Conservation (phyloP, 805 yeast species). For the Millerozyma acaciae region DNA sequence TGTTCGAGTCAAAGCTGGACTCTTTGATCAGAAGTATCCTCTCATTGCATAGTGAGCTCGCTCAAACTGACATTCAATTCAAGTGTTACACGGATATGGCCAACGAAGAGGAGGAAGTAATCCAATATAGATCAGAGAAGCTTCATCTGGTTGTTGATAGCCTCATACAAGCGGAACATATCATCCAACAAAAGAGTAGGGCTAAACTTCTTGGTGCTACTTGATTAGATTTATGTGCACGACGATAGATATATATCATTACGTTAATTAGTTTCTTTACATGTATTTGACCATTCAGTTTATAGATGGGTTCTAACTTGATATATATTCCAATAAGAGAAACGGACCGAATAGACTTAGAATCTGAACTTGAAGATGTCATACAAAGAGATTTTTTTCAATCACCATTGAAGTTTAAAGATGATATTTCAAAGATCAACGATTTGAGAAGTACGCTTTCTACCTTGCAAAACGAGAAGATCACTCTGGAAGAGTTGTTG, state of each 20-base stretch:
- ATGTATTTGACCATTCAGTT: no score
- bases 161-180: slow-evolving; percentile 12
- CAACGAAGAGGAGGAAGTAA: slow-evolving; percentile 16
- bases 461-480: slow-evolving; percentile 25
- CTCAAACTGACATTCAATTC: slow-evolving; percentile 15
- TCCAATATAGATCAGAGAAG: slow-evolving; percentile 15
- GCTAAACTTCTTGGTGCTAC: no score
- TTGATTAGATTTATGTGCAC: no score
- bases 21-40: slow-evolving; percentile 8
- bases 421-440: slow-evolving; percentile 33
- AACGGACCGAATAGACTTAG: slow-evolving; percentile 41
- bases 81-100: slow-evolving; percentile 6
- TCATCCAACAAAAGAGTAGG: slow-evolving; percentile 8
- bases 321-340: slow-evolving; percentile 50
- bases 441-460: slow-evolving; percentile 41
- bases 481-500: slow-evolving; percentile 31
- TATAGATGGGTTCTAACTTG: slow-evolving; percentile 37
- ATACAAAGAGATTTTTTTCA: slow-evolving; percentile 48
- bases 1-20: slow-evolving; percentile 4
- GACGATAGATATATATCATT: no score
- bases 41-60: slow-evolving; percentile 9
- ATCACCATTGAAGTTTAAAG: slow-evolving; percentile 28
- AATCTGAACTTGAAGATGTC: slow-evolving; percentile 33
- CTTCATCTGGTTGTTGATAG: slow-evolving; percentile 24
- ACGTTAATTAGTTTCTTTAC: no score